Evolutionary conservation across 2,329 filamentous ascomycete genomes (phyloP), one percentile per base, ranked within the genome.

Genomic region (Onygenales sp.): DNA sequence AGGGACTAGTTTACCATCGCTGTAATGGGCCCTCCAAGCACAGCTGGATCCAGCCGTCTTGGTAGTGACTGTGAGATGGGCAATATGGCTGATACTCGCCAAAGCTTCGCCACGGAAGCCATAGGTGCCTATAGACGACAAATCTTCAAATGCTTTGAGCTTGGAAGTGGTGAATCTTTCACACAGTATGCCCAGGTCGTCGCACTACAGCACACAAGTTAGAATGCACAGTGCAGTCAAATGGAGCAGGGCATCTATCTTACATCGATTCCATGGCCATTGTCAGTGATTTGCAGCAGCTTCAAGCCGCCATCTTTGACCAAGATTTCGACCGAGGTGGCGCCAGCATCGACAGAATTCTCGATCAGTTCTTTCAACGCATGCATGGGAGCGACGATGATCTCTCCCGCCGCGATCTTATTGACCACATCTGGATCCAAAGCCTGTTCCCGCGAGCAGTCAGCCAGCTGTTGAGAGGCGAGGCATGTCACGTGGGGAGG

Each of bases 151-250:
- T 4, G 83, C 82, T 61, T 93, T 90, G 54, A 98, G 78, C 67
- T 98, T 98, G 10, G 92, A 97, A 0, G 93, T 98, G 8, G 93
- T 98, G 67, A 96, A 96, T 49, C 93, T 84, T 68, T 97, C 90
- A 65, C 93, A 98, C 3, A 98, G 77, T 54, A 98, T 95, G 1
- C 87, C 78, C 56, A 98, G 68, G 67, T 98, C 93, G 59, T 95
- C 90, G 78, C 86, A 89, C 88, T 95, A 52, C 11, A 7, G 51
- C 62, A 57, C 14, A 17, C 9, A 2, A 7, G 50, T 39, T 45
- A 47, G 34, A 10, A 3, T 32, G 13, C 43, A 33, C 27, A 44
- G 44, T 47, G 11, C 13, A 9, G 8, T 8, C 47, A 52, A 9
- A 6, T 11, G 32, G 14, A 39, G 14, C 32, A n/a, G 10, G 21